Evolutionary conservation across 2,329 filamentous ascomycete genomes (phyloP), one percentile per base, ranked within the genome.

Genomic region (Seiridium cupressi): DNA sequence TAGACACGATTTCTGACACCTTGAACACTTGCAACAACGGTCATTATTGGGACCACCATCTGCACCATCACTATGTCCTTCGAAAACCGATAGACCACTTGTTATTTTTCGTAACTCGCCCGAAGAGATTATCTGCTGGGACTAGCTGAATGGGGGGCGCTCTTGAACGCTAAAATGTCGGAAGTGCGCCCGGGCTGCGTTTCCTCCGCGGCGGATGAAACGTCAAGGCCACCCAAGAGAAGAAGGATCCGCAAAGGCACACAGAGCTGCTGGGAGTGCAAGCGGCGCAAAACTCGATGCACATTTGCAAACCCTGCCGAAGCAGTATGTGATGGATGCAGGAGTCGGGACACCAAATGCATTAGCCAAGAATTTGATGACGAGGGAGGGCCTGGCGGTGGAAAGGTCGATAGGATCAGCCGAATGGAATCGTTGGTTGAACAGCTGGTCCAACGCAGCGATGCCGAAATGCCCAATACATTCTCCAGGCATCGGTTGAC

Each of bases 261-360:
- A 0, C 75, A 72, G 36, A 84, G 81, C 59, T 86, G 84, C 68
- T 85, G 83, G 82, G 82, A 85, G 64, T 86, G 84, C 75, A 83
- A 83, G 69, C 76, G 80, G 55, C 77, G 82, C 34, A 86, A 86
- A 70, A 75, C 80, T 4, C 74, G 76, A 2, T 86, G 84, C 66
- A 77, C 74, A 13, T 80, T 82, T 61, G 68, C 72, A 8, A 66
- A 72, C 3, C 66, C 74, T 4, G 64, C 71, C 3, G 74, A 78
- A 4, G 60, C 70, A 3, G 64, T 77, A 1, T 85, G 83, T 60
- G 69, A 76, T 36, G 76, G 74, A 3, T 86, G 83, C 63, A 69
- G 72, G 26, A 69, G 77, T 5, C 77, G 83, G 0, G 73, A 76
- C 1, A 72, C 74, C 0, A 63, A 64, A 46, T 84, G 82, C 59